Conservation (phyloP, 2,329 filamentous ascomycete species). For the Paecilomyces sp. region DNA sequence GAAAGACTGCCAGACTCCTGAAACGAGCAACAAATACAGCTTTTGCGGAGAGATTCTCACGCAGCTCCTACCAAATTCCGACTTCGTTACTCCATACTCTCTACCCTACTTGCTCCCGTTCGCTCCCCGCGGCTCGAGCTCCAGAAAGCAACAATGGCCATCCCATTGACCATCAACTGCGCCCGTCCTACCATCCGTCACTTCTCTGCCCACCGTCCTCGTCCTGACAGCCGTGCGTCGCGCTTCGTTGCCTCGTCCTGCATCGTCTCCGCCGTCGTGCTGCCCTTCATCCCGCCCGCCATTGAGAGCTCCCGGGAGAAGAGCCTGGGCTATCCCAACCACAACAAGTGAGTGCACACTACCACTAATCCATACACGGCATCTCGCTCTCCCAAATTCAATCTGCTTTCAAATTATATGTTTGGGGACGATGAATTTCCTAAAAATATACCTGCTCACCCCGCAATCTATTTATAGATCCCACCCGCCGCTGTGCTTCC, state of each 20-base stretch:
- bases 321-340: conserved; percentile 29
- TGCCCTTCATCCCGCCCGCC: conserved; percentile 41
- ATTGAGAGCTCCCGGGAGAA: conserved; percentile 38
- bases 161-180: conserved; percentile 16
- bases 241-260: conserved; percentile 35
- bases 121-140: background rate
- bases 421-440: background rate
- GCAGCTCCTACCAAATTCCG: background rate
- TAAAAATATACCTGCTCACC: background rate
- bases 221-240: conserved; percentile 30
- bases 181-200: conserved; percentile 34
- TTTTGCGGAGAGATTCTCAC: background rate
- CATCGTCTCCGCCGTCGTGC: conserved; percentile 34
- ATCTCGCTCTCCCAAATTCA: too few relatives aligned
- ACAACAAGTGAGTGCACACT: conserved; percentile 26
- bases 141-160: conserved; percentile 4
- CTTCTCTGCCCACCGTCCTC: conserved; percentile 37
- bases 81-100: background rate
- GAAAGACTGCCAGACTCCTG: background rate
- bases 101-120: background rate
- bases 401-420: too few relatives aligned
- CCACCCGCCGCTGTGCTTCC: conserved; percentile 36
- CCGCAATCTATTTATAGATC: conserved; percentile 15
- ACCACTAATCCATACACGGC: background rate
- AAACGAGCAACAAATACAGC: background rate